Base-by-base conservation (phyloP, 306 rosid species). In the Trifolium subterraneum region DNA sequence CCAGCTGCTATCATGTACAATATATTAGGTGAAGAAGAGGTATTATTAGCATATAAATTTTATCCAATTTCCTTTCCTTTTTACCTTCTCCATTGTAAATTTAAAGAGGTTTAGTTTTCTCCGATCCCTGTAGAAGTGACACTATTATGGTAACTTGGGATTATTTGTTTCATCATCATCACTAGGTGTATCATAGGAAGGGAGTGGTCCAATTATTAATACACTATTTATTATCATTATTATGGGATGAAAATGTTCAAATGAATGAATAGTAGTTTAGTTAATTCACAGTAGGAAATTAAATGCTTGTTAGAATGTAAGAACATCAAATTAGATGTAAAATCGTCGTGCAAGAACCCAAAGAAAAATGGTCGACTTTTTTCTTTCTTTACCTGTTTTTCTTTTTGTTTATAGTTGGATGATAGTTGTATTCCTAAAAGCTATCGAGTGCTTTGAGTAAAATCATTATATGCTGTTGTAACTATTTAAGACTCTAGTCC, bases 21-120 rank as follows among this genome's bases (percentile, higher is more conserved):
- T 79, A 74, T 94, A 80, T 84, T 94, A 62, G 99, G 93, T 33
- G 96, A 92, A 94, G 93, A 87, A 70, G 96, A 88, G 93, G 97
- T 89, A 73, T 25, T 56, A 14, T 36, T 64, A 15, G 20, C 54
- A 72, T 45, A 7, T 51, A 56, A 12, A 68, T 23, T 65, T 36
- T 64, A 10, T 16, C 27, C 47, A 12, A 16, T 65, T 38, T 51
- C 14, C 16, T 39, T 68, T 56, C 52, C 22, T 39, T 64, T 64
- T 68, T 39, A 20, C 35, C 16, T 29, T 52, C 60, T 67, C 9
- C 25, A 10, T 67, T 58, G 64, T 69, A 59, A 2, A 44, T 58
- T 29, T 41, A 41, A 52, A 51, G 47, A 48, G 4, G 44, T 62
- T 3, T 51, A 35, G 38, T 44, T 65, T 72, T 45, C 42, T 45